Evolutionary conservation across 805 yeast genomes (phyloP), one percentile per base, ranked within the genome.

Genomic region (Pichia paraexigua): DNA sequence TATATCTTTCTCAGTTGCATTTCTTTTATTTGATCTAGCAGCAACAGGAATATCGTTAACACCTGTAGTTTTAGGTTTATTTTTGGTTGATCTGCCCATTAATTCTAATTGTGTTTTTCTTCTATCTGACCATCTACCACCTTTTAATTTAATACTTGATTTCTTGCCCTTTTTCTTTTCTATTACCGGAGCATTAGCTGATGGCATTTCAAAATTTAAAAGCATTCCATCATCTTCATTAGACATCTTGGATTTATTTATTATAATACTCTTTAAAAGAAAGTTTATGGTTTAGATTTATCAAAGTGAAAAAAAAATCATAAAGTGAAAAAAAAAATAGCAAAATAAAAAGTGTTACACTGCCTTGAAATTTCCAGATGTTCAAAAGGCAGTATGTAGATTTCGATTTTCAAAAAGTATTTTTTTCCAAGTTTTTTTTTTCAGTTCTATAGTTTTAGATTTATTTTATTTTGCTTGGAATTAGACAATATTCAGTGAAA

Each of bases 41-140:
- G 43, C 48, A 18, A 45, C 42, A 22, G 58, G 61, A 9, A 52
- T 48, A 12, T 49, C 56, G 20, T 50, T 55, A 28, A 54, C 50
- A 20, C 52, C 47, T 35, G 50, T 46, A 18, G 30, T 28, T 28
- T 46, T 43, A 39, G 22, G 46, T 45, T 42, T 28, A 50, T 53
- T 35, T 56, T 59, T 50, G 56, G 35, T 52, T 7, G 65, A 63
- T 56, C 78, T 71, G 28, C 82, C 84, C 57, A 71, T 71, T 40
- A 73, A 62, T 50, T 74, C 65, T 60, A 77, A 71, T 60, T 79
- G 82, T 53, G 79, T 69, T 62, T 78, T 80, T 59, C 94, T 72
- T 56, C 95, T 76, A 52, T 88, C 95, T 59, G 78, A 83, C 96
- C 96, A 88, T 56, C 76, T 77, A 17, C 95, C 96, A 39, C 92